Conservation (phyloP, 163 green algal genomes). For the Scenedesmus sp. region DNA sequence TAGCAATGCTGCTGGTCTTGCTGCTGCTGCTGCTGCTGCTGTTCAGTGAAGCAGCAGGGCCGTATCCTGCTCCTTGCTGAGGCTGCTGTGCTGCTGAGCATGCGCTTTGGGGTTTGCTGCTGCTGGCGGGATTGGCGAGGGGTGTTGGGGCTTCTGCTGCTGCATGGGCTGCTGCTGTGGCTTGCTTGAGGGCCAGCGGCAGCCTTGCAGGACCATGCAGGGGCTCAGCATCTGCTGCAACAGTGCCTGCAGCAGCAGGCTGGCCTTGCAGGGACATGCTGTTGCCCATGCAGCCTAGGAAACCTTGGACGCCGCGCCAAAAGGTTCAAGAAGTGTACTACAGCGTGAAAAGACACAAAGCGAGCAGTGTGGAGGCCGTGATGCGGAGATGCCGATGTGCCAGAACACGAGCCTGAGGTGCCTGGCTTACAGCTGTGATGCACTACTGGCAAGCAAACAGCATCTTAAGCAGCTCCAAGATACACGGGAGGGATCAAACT, state of each 20-base stretch:
- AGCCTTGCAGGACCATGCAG: not conserved
- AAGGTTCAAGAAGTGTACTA: not conserved
- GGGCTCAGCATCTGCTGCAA: not conserved
- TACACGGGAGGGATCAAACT: not conserved
- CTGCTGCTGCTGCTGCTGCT: slow-evolving; percentile 26
- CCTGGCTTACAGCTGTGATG: no score
- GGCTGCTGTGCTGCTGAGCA: not conserved
- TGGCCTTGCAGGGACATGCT: not conserved
- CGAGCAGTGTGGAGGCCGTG: no score
- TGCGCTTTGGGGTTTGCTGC: not conserved
- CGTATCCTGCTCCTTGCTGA: not conserved
- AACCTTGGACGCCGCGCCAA: not conserved
- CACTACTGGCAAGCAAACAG: no score
- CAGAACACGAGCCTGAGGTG: no score
- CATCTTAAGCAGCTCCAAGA: not conserved
- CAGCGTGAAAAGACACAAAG: not conserved
- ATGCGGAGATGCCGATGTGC: no score
- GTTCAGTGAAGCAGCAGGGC: not conserved
- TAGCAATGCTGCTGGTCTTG: not conserved
- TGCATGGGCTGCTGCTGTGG: not conserved
- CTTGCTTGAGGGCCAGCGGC: not conserved
- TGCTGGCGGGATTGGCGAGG: not conserved
- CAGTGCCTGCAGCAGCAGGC: not conserved
- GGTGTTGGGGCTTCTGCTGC: not conserved
- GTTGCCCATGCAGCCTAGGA: slow-evolving; percentile 2